Percentiles rank a stretch among this genome's conserved stretches.
Evolutionary conservation across 768 basidiomycete genomes (phyloP).

Genomic region (Hygrophorus russula): DNA sequence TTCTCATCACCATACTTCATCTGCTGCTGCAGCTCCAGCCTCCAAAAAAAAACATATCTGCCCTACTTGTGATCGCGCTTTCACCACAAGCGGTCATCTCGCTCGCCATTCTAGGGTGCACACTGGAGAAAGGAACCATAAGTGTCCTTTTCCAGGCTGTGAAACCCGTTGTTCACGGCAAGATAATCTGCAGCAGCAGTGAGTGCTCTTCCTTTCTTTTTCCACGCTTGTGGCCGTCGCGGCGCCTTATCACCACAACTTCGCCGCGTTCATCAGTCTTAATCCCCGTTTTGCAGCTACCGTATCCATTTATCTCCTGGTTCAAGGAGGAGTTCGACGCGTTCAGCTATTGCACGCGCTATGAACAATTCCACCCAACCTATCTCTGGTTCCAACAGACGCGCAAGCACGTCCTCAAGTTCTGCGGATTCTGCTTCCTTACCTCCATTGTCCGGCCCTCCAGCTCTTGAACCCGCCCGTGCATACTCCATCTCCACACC

Average conservation of each 20-base stretch:
- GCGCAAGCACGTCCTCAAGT: slow-evolving; percentile 17
- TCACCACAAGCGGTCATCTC: slow-evolving; percentile 84
- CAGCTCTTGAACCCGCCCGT: slow-evolving; percentile 34
- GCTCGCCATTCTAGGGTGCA: slow-evolving; percentile 84
- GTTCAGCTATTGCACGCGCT: slow-evolving; percentile 43
- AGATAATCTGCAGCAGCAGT: slow-evolving; percentile 72
- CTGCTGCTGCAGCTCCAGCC: neutral
- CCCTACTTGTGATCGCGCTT: slow-evolving; percentile 59
- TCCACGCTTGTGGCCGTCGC: neutral
- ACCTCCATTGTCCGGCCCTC: slow-evolving; percentile 27
- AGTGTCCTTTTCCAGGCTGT: slow-evolving; percentile 92
- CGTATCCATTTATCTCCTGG: slow-evolving; percentile 76
- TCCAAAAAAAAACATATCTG: slow-evolving; percentile 53
- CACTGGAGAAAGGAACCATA: slow-evolving; percentile 87
- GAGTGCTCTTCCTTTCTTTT: slow-evolving; percentile 14
- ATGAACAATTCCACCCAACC: slow-evolving; percentile 13
- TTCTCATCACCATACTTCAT: neutral
- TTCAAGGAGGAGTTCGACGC: slow-evolving; percentile 56
- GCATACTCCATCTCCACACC: slow-evolving; percentile 27
- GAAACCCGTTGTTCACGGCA: slow-evolving; percentile 84
- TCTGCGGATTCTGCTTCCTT: slow-evolving; percentile 13
- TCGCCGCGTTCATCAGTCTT: neutral
- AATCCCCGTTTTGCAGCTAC: slow-evolving; percentile 34
- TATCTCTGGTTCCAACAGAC: slow-evolving; percentile 15
- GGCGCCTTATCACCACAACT: neutral